phyloP scores from a whole-genome alignment of 2,329 filamentous ascomycete genomes.

The Trichoderma koningii region DNA sequence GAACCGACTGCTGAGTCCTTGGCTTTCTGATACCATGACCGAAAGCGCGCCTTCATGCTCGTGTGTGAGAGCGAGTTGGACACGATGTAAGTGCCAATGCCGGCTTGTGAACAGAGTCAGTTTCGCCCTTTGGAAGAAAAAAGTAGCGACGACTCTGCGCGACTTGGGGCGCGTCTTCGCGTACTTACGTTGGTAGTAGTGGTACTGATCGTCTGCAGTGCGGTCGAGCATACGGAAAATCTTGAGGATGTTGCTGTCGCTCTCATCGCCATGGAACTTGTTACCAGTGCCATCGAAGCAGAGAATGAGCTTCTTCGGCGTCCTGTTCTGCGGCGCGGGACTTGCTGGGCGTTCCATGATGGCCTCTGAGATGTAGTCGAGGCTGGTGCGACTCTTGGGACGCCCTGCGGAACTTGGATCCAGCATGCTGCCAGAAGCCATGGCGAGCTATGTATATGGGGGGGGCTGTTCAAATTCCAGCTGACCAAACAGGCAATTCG shows the following conservation, averaged over 20 bases:
- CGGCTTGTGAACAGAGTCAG: slow-evolving; percentile 46
- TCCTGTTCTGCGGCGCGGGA: slow-evolving; percentile 29
- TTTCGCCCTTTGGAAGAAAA: slow-evolving; percentile 43
- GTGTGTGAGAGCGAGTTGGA: slow-evolving; percentile 62
- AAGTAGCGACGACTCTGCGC: background rate
- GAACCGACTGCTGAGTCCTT: slow-evolving; percentile 80
- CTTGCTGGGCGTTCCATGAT: slow-evolving; percentile 27
- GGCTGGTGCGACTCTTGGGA: slow-evolving; percentile 17
- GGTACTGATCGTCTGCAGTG: slow-evolving; percentile 61
- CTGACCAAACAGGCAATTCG: slow-evolving; percentile 18
- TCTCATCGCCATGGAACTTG: slow-evolving; percentile 64
- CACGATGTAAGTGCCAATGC: slow-evolving; percentile 73
- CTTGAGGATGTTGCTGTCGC: slow-evolving; percentile 67
- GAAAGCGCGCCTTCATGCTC: slow-evolving; percentile 56
- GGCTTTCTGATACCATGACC: slow-evolving; percentile 69
- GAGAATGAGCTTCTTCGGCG: slow-evolving; percentile 54
- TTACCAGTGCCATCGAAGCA: slow-evolving; percentile 67
- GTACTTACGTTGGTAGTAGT: slow-evolving; percentile 63
- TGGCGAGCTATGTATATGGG: background rate
- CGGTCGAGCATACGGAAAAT: slow-evolving; percentile 71
- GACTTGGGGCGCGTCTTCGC: slow-evolving; percentile 4
- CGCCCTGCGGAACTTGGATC: slow-evolving; percentile 28
- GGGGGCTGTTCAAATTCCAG: slow-evolving; percentile 17
- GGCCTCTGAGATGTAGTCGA: slow-evolving; percentile 14
- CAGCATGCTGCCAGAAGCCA: slow-evolving; percentile 25